phyloP scores from a whole-genome alignment of 2,329 filamentous ascomycete genomes.

The Botryotinia convoluta region DNA sequence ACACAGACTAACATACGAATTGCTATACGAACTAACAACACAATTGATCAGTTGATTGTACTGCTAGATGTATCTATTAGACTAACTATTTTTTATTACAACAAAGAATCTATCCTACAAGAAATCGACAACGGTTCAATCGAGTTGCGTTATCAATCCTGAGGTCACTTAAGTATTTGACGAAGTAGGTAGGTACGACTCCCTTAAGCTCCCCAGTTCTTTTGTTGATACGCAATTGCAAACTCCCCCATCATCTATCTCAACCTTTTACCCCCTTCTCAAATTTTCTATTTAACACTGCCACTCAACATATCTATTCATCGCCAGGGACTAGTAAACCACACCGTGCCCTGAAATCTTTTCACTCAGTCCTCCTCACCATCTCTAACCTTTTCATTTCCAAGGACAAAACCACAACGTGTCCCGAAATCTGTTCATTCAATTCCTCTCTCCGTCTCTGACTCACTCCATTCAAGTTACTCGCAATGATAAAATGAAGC shows the following conservation, averaged over 20 bases:
- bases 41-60: not conserved
- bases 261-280: not conserved
- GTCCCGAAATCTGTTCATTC: conserved; percentile 11
- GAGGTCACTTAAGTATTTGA: not conserved
- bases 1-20: not conserved
- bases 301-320: not conserved
- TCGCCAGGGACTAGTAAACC: not conserved
- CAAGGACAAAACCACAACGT: conserved; percentile 6
- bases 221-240: not conserved
- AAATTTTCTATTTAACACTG: not conserved
- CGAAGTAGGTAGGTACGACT: not conserved
- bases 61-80: not conserved
- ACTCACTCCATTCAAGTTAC: not conserved
- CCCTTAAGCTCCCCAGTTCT: not conserved
- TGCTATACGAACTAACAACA: not conserved
- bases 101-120: not conserved
- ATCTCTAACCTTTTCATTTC: not conserved
- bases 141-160: not conserved
- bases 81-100: not conserved
- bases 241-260: not conserved
- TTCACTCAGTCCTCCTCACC: not conserved
- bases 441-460: not conserved
- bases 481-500: not conserved
- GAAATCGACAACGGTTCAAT: not conserved
- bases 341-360: conserved; percentile 15